Evolutionary conservation across 768 basidiomycete species (phyloP).

Genomic region (Russula griseocarnosa): DNA sequence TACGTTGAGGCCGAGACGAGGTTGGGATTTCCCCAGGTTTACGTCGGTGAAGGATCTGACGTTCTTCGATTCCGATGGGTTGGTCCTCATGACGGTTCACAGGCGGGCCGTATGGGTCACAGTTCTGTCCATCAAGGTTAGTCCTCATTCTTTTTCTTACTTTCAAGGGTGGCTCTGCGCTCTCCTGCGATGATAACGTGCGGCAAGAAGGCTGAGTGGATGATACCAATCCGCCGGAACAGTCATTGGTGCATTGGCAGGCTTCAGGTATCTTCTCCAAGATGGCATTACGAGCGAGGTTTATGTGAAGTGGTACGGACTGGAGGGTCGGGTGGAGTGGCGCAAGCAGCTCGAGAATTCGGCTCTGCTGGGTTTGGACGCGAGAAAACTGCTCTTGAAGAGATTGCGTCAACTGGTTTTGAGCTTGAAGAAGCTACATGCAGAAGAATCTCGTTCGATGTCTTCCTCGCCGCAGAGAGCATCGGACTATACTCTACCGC

Average conservation of each 20-base stretch:
- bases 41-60: not conserved
- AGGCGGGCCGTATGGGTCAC: not conserved
- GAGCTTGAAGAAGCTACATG: constrained; percentile 21
- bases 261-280: constrained; percentile 29
- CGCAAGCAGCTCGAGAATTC: constrained; percentile 49
- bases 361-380: constrained; percentile 52
- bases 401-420: constrained; percentile 11
- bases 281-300: constrained; percentile 33
- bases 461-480: not conserved
- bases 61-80: not conserved
- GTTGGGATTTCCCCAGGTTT: constrained; percentile 3
- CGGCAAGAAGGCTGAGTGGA: not conserved
- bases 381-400: constrained; percentile 27
- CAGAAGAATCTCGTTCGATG: not conserved
- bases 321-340: constrained; percentile 62
- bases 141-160: constrained; percentile 19
- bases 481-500: constrained; percentile 14
- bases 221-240: not conserved
- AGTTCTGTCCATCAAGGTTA: not conserved
- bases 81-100: not conserved
- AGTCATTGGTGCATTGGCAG: constrained; percentile 6
- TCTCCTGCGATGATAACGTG: not conserved
- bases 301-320: constrained; percentile 54
- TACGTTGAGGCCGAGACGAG: not conserved
- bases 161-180: not conserved